Conservation (phyloP, 2,329 filamentous ascomycete genomes). For the Blastomyces silverae region DNA sequence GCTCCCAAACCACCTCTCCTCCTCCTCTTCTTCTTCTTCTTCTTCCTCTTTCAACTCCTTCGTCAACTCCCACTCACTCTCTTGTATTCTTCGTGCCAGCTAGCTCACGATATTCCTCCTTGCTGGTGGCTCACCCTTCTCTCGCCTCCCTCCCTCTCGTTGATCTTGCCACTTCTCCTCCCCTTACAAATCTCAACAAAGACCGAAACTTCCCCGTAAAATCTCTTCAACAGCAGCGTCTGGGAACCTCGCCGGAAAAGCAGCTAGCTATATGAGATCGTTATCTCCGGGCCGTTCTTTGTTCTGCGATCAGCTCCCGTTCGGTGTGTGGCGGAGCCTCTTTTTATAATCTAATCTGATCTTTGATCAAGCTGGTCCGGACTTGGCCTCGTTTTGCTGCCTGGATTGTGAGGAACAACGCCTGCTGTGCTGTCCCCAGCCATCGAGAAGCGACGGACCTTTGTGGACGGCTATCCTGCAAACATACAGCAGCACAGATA, state of each 20-base stretch:
- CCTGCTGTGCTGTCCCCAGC: not conserved
- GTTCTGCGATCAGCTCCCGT: not conserved
- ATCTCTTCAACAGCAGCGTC: not conserved
- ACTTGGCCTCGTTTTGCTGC: not conserved
- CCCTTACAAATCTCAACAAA: not conserved
- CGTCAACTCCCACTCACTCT: not conserved
- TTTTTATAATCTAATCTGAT: constrained; percentile 13
- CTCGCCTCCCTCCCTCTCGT: not conserved
- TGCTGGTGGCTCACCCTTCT: not conserved
- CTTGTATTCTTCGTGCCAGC: not conserved
- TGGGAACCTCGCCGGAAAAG: not conserved
- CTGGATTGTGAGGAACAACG: not conserved
- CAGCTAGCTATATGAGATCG: not conserved
- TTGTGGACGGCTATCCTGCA: not conserved
- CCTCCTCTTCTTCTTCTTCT: not conserved
- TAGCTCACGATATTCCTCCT: not conserved
- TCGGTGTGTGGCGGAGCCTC: not conserved
- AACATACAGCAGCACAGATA: not conserved
- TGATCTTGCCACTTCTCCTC: not conserved
- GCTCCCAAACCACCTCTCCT: too few relatives aligned
- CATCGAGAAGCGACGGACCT: not conserved
- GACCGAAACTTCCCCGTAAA: not conserved
- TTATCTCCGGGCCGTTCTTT: not conserved
- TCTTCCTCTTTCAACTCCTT: not conserved
- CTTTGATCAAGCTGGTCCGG: not conserved